Base-by-base conservation (phyloP, 148 eudicot genomes). In the Drosera capensis region DNA sequence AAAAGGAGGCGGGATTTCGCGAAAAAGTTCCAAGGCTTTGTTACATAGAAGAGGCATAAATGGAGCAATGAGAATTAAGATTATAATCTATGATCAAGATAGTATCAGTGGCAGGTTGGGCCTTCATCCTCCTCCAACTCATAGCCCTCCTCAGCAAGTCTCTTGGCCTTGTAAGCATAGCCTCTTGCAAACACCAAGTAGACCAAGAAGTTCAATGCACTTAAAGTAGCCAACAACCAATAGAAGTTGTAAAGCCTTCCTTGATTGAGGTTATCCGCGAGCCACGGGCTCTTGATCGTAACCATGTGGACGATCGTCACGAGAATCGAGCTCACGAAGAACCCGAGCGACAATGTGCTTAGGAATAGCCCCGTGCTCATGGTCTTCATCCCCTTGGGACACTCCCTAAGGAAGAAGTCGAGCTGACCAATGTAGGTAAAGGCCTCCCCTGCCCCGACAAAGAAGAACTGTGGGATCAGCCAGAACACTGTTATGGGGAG, bases 391-490 rank as follows among this genome's bases (percentile, higher is more conserved):
- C 57, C 65, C 8, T 45, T 35, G 0, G 97, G 97, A 4, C 82
- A 94, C 57, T 80, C 92, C 8, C 77, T 65, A 22, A 82, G 82
- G 46, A 88, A 88, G 42, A 77, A 88, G 68, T 88, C 87, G 35
- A 82, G 97, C 94, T 82, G 79, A 14, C 94, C 97, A 11, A 88
- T 86, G 1, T 82, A 88, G 0, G 94, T 88, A 46, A 88, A 88
- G 24, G 82, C 79, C 49, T 88, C 97, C 0, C 94, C 78, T 40
- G 80, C 61, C 1, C 97, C 97, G 47, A 88, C 45, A 21, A 88
- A 25, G 7, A 83, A 57, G 57, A 82, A 88, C 38, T 88, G 97
- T 1, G 97, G 97, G 17, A 88, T 60, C 61, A 88, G 38, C 86
- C 97, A 88, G 40, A 71, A 67, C 48, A 88, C 82, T 24, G 68